phyloP scores from a whole-genome alignment of 169 alveolate genomes.

The Perkinsus olseni region DNA sequence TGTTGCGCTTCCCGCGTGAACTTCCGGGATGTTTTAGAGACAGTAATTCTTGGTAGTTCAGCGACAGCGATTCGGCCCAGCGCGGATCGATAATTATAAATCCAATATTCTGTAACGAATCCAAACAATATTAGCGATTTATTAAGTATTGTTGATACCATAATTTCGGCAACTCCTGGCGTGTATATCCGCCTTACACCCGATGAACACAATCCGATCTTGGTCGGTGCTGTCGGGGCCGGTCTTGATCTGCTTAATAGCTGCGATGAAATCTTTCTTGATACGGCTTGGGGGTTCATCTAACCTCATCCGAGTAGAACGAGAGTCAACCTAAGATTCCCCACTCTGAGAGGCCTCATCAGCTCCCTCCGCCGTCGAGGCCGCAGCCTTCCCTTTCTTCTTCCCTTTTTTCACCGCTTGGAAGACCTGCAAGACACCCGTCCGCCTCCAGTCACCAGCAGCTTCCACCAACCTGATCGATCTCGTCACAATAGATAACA shows the following conservation, averaged over 20 bases:
- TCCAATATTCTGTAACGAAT: too few relatives aligned
- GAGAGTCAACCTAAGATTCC: not conserved
- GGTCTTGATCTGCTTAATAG: not conserved
- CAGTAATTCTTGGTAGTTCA: too few relatives aligned
- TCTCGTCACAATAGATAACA: slow-evolving; percentile 70
- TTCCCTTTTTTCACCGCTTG: slow-evolving; percentile 49
- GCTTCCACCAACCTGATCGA: slow-evolving; percentile 46
- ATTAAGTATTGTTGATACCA: too few relatives aligned
- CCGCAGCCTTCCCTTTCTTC: slow-evolving; percentile 32
- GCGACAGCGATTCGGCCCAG: too few relatives aligned
- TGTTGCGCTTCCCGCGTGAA: too few relatives aligned
- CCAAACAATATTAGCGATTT: too few relatives aligned
- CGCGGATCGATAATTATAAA: too few relatives aligned
- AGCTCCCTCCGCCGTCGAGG: slow-evolving; percentile 39
- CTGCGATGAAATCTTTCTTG: not conserved
- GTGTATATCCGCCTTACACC: slow-evolving; percentile 46
- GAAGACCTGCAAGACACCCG: slow-evolving; percentile 25
- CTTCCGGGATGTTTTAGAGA: too few relatives aligned
- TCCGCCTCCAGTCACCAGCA: not conserved
- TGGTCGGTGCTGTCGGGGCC: slow-evolving; percentile 22
- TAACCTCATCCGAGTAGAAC: not conserved
- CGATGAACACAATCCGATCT: slow-evolving; percentile 69
- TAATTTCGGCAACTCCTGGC: too few relatives aligned
- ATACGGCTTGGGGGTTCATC: not conserved
- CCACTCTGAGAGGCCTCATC: slow-evolving; percentile 49